Percentiles rank a stretch among this genome's conserved stretches.
These are phyloP conservation scores for Byssothecium circinans DNA, from an alignment of 2,329 filamentous ascomycete genomes.

Conservation along the genomic window DNA sequence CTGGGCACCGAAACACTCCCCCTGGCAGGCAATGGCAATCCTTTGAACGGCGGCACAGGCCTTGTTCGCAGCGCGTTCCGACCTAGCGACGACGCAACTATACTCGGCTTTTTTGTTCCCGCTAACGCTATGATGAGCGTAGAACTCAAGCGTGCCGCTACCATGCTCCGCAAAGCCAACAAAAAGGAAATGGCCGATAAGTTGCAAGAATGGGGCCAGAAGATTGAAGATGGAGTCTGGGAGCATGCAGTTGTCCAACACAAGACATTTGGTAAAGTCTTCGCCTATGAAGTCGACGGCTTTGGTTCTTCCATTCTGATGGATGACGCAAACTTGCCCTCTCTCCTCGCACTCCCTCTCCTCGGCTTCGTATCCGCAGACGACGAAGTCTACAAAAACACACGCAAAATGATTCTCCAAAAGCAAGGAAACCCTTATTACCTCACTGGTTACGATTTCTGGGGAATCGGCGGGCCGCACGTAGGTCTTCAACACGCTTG, in stretches of 20 bases:
- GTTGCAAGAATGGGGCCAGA: slow-evolving; percentile 60
- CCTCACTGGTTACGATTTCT: slow-evolving; percentile 73
- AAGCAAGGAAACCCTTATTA: slow-evolving; percentile 86
- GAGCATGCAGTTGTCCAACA: slow-evolving; percentile 81
- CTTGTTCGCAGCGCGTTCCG: slow-evolving; percentile 90
- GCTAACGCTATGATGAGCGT: slow-evolving; percentile 96
- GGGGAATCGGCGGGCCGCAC: slow-evolving; percentile 82
- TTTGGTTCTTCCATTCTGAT: slow-evolving; percentile 81
- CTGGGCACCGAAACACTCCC: slow-evolving; percentile 87
- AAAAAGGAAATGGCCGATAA: slow-evolving; percentile 54
- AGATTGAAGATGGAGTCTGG: slow-evolving; percentile 76
- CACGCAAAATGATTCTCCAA: slow-evolving; percentile 76
- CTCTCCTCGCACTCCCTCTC: slow-evolving; percentile 73
- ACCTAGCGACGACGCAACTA: slow-evolving; percentile 92
- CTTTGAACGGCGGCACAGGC: slow-evolving; percentile 79
- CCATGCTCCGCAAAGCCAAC: slow-evolving; percentile 65
- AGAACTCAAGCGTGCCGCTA: slow-evolving; percentile 75
- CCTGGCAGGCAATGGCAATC: slow-evolving; percentile 84
- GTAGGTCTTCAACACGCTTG: slow-evolving; percentile 89
- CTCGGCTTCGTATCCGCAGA: slow-evolving; percentile 70
- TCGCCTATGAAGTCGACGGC: slow-evolving; percentile 86
- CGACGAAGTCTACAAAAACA: slow-evolving; percentile 82
- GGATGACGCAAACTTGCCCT: slow-evolving; percentile 89
- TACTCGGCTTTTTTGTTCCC: slow-evolving; percentile 91
- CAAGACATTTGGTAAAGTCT: slow-evolving; percentile 74